These are phyloP conservation scores for Nothopassalora personata DNA, from an alignment of 2,329 filamentous ascomycete species.

Conservation along the genomic window DNA sequence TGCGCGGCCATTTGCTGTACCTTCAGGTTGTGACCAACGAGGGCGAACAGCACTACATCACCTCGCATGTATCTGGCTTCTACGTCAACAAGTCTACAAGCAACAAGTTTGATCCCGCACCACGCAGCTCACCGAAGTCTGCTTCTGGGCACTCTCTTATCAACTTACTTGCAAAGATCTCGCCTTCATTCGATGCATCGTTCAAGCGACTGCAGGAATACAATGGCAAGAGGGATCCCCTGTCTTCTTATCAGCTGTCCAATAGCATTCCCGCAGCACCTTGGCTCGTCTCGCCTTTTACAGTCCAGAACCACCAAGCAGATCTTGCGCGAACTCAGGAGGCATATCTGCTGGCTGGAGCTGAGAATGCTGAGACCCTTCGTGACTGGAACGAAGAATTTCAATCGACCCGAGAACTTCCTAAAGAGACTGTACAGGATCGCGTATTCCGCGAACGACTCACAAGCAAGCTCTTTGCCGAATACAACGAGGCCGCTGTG, in stretches of 20 bases:
- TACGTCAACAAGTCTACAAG: conserved; percentile 96
- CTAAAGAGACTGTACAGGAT: conserved; percentile 89
- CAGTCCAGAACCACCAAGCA: conserved; percentile 63
- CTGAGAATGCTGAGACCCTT: conserved; percentile 89
- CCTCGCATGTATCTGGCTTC: conserved; percentile 88
- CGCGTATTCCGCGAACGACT: conserved; percentile 91
- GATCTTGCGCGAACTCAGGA: conserved; percentile 90
- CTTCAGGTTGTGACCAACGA: conserved; percentile 85
- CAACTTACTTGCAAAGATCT: conserved; percentile 69
- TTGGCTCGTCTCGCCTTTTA: conserved; percentile 74
- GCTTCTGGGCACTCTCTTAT: conserved; percentile 80
- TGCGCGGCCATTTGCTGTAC: conserved; percentile 89
- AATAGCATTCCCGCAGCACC: conserved; percentile 89
- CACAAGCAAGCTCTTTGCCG: conserved; percentile 91
- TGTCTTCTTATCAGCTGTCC: conserved; percentile 91
- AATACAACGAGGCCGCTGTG: conserved; percentile 93
- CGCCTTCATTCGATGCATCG: conserved; percentile 71
- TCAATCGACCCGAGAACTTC: conserved; percentile 90
- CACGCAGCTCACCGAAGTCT: conserved; percentile 71
- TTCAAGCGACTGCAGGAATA: conserved; percentile 77
- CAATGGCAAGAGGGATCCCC: conserved; percentile 77
- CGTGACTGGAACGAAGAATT: conserved; percentile 99
- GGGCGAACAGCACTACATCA: conserved; percentile 91
- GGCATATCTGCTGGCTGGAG: conserved; percentile 80
- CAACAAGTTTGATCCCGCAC: conserved; percentile 87